phyloP scores from a whole-genome alignment of 208 protist species.

The Leishmania aethiopica region DNA sequence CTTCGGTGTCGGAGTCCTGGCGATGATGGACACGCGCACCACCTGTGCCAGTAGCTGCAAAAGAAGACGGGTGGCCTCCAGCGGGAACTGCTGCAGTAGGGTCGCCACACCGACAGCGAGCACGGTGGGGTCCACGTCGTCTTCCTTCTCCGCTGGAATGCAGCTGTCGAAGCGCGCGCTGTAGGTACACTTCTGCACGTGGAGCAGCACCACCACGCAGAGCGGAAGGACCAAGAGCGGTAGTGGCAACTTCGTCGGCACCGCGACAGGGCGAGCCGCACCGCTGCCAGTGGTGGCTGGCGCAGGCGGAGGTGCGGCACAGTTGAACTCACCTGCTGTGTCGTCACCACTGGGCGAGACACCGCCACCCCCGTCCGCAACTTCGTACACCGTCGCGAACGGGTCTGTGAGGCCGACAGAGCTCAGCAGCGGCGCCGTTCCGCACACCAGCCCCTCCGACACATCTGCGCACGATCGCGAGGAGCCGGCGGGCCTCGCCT shows the following conservation, averaged over 20 bases:
- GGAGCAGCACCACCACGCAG: constrained; percentile 68
- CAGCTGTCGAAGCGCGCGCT: constrained; percentile 54
- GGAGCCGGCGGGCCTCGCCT: neutral
- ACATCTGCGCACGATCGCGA: constrained; percentile 17
- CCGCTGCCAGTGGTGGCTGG: neutral
- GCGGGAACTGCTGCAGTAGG: constrained; percentile 95
- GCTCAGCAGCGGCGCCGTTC: constrained; percentile 16
- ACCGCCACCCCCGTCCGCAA: neutral
- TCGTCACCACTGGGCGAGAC: neutral
- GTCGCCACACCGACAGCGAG: constrained; percentile 91
- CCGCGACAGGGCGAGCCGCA: neutral
- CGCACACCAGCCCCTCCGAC: constrained; percentile 19
- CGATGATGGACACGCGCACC: constrained; percentile 18
- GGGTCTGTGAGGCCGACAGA: constrained; percentile 23
- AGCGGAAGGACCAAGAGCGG: constrained; percentile 82
- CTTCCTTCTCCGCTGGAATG: constrained; percentile 47
- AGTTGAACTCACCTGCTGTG: neutral
- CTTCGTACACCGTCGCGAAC: constrained; percentile 21
- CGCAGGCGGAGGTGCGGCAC: neutral
- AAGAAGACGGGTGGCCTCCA: constrained; percentile 72
- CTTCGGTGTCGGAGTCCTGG: neutral
- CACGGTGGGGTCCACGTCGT: constrained; percentile 79
- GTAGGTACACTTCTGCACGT: constrained; percentile 68
- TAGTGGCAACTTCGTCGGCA: constrained; percentile 54
- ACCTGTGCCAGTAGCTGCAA: constrained; percentile 89